Percentiles rank a stretch among this genome's conserved stretches.
phyloP scores from a whole-genome alignment of 2,329 filamentous ascomycete genomes.

The Penicillium sp. region DNA sequence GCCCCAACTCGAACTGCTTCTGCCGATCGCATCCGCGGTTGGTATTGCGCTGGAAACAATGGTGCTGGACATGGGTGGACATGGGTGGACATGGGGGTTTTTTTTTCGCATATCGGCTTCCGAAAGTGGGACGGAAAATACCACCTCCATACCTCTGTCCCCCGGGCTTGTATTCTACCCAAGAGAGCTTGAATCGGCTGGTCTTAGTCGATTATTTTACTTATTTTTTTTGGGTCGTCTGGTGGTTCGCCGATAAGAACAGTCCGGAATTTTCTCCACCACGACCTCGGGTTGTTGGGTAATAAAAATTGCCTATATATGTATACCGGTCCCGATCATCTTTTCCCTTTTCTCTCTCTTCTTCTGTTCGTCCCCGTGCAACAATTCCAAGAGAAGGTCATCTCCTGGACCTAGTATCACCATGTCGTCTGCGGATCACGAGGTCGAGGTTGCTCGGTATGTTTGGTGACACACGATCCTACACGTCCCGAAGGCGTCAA shows the following conservation, averaged over 20 bases:
- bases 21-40: conserved; percentile 28
- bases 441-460: conserved; percentile 33
- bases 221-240: neutral
- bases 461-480: neutral
- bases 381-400: conserved; percentile 2
- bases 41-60: conserved; percentile 17
- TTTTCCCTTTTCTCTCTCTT: conserved; percentile 15
- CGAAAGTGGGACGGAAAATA: conserved; percentile 1
- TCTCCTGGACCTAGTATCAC: conserved; percentile 7
- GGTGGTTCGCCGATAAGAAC: conserved; percentile 63
- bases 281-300: conserved; percentile 17
- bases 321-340: conserved; percentile 23
- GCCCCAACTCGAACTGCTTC: conserved; percentile 8
- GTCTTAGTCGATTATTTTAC: conserved; percentile 7
- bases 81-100: no score
- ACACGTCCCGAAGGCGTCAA: neutral
- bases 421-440: conserved; percentile 31
- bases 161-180: conserved; percentile 4
- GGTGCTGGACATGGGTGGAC: neutral
- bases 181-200: conserved; percentile 6
- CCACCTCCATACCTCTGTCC: neutral
- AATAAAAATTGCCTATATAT: conserved; percentile 24
- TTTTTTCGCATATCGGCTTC: conserved; percentile 6
- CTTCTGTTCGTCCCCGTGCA: conserved; percentile 5
- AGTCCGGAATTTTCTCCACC: conserved; percentile 16